Evolutionary conservation across 768 basidiomycete genomes (phyloP).

Genomic region (Collybiopsis confluens): DNA sequence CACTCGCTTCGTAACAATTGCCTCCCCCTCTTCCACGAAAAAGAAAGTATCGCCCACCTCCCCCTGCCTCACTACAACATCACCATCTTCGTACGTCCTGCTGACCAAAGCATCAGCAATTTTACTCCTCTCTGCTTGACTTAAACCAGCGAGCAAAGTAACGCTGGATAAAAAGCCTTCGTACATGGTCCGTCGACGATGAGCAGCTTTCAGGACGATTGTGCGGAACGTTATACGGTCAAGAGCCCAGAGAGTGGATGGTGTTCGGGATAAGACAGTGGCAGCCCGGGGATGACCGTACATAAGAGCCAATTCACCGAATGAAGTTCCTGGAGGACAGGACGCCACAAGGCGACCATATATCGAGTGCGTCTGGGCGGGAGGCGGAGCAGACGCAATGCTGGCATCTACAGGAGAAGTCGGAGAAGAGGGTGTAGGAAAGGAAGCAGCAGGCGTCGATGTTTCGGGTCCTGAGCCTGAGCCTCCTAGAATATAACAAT

Average conservation of each 20-base stretch:
- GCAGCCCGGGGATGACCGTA: constrained; percentile 96
- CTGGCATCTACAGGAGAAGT: constrained; percentile 44
- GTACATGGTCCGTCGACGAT: constrained; percentile 90
- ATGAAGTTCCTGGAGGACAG: constrained; percentile 80
- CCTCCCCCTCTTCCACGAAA: constrained; percentile 94
- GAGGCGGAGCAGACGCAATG: constrained; percentile 36
- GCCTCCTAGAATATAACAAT: constrained; percentile 59
- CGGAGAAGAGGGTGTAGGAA: constrained; percentile 59
- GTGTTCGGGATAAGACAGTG: constrained; percentile 81
- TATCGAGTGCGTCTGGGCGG: constrained; percentile 56
- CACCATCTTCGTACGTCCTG: constrained; percentile 74
- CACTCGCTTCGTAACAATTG: constrained; percentile 68
- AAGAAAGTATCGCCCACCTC: constrained; percentile 98
- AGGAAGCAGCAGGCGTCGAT: constrained; percentile 13
- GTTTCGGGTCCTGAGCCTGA: background rate
- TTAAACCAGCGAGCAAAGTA: constrained; percentile 79
- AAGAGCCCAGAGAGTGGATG: constrained; percentile 87
- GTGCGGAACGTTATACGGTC: constrained; percentile 98
- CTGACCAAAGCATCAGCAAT: constrained; percentile 94
- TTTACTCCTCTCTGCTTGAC: constrained; percentile 89
- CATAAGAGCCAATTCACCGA: constrained; percentile 97
- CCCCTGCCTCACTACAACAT: constrained; percentile 86
- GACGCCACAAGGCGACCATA: constrained; percentile 82
- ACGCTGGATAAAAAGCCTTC: constrained; percentile 94
- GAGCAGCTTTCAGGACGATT: constrained; percentile 91